Percentiles rank a stretch among this genome's conserved stretches.
Evolutionary conservation across 768 basidiomycete genomes (phyloP).

Genomic region (Lactifluus echinatus): DNA sequence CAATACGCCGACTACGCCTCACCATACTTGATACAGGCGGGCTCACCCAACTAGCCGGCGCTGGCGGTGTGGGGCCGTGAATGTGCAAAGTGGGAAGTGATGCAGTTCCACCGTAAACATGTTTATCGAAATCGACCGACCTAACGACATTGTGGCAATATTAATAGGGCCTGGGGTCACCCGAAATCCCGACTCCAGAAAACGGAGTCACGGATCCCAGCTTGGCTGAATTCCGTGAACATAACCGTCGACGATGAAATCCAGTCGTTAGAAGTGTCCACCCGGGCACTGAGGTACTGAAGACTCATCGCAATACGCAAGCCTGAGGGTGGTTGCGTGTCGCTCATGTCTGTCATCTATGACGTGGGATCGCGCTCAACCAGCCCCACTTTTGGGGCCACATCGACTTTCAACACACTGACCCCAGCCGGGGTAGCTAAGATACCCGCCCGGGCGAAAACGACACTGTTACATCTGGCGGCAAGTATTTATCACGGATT

Average conservation of each 20-base stretch:
- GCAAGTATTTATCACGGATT: neutral
- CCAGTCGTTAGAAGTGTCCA: neutral
- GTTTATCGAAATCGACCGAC: too few relatives aligned
- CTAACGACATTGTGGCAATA: neutral
- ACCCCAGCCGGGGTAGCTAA: neutral
- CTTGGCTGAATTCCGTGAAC: too few relatives aligned
- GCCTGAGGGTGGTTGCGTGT: conserved; percentile 4
- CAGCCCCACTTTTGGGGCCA: conserved; percentile 7
- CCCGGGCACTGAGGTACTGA: neutral
- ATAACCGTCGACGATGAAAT: neutral
- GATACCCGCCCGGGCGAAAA: conserved; percentile 6
- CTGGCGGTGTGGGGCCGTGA: too few relatives aligned
- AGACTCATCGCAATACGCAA: neutral
- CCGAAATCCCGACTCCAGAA: too few relatives aligned
- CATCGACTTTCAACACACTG: conserved; percentile 1
- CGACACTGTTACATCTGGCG: neutral
- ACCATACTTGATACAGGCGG: too few relatives aligned
- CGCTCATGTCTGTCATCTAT: conserved; percentile 10
- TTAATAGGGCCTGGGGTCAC: too few relatives aligned
- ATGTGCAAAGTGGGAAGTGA: too few relatives aligned
- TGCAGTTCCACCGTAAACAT: too few relatives aligned
- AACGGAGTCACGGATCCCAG: too few relatives aligned
- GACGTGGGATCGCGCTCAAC: conserved; percentile 13
- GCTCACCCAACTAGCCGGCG: too few relatives aligned
- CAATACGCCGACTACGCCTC: too few relatives aligned